phyloP scores from a whole-genome alignment of 2,329 filamentous ascomycete species.

The Penicillium expansum region DNA sequence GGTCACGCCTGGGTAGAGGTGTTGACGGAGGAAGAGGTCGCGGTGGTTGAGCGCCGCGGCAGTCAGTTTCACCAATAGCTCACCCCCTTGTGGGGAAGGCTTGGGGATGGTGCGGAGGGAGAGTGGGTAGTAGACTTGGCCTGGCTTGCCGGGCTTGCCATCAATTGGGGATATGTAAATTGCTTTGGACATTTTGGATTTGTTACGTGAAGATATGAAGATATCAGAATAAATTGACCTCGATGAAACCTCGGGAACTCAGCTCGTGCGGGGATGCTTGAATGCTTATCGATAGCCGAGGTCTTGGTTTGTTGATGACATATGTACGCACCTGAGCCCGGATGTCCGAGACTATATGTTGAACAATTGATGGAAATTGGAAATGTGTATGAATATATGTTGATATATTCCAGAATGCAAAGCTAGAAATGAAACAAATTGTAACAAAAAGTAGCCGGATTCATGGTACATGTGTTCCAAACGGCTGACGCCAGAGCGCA shows the following conservation, averaged over 20 bases:
- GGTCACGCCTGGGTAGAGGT: slow-evolving; percentile 81
- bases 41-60: slow-evolving; percentile 90
- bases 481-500: no score
- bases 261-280: not conserved
- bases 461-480: not conserved
- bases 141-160: slow-evolving; percentile 67
- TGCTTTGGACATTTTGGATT: slow-evolving; percentile 43
- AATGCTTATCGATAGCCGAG: slow-evolving; percentile 5
- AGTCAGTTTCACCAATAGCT: slow-evolving; percentile 72
- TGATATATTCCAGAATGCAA: not conserved
- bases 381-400: not conserved
- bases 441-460: no score
- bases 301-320: not conserved
- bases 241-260: not conserved
- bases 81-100: slow-evolving; percentile 61
- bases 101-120: slow-evolving; percentile 59
- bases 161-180: slow-evolving; percentile 54
- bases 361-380: not conserved
- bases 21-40: slow-evolving; percentile 89
- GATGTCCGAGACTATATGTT: not conserved
- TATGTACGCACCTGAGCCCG: not conserved
- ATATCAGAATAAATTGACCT: not conserved
- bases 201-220: not conserved
- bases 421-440: not conserved
- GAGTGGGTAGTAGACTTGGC: slow-evolving; percentile 68